These are phyloP conservation scores for Neocatenulostroma microsporum DNA, from an alignment of 2,329 filamentous ascomycete species.

Conservation along the genomic window DNA sequence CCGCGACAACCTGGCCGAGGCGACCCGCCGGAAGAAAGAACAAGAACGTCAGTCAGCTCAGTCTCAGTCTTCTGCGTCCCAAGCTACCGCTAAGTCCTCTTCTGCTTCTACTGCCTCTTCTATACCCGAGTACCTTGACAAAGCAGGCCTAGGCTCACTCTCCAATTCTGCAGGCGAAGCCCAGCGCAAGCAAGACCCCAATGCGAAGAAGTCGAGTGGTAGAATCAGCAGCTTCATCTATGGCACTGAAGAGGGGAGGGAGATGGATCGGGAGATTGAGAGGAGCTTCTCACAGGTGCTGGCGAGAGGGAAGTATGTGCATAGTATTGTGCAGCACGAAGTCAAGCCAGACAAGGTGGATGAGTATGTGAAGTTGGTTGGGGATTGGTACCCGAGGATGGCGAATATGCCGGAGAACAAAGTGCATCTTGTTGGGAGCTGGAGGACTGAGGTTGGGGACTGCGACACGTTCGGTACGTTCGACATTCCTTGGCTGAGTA, in stretches of 20 bases:
- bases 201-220: slow-evolving; percentile 53
- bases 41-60: slow-evolving; percentile 71
- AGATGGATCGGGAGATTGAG: slow-evolving; percentile 93
- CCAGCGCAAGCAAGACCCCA: slow-evolving; percentile 52
- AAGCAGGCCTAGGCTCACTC: slow-evolving; percentile 54
- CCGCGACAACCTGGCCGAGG: slow-evolving; percentile 69
- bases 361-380: slow-evolving; percentile 84
- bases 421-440: slow-evolving; percentile 93
- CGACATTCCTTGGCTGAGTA: slow-evolving; percentile 6
- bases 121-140: slow-evolving; percentile 21
- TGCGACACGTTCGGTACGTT: slow-evolving; percentile 86
- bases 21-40: slow-evolving; percentile 59
- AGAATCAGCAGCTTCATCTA: slow-evolving; percentile 86
- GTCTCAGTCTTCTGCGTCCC: slow-evolving; percentile 49
- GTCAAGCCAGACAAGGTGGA: slow-evolving; percentile 94
- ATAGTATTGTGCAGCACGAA: slow-evolving; percentile 93
- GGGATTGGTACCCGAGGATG: slow-evolving; percentile 86
- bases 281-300: slow-evolving; percentile 92
- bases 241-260: slow-evolving; percentile 88
- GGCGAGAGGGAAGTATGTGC: slow-evolving; percentile 94
- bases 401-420: slow-evolving; percentile 79
- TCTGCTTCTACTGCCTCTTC: slow-evolving; percentile 34
- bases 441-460: slow-evolving; percentile 95
- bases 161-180: slow-evolving; percentile 46
- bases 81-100: slow-evolving; percentile 27